Evolutionary conservation across 164 flowering plant genomes (phyloP), one percentile per base, ranked within the genome.

Genomic region (Annona squamosa): DNA sequence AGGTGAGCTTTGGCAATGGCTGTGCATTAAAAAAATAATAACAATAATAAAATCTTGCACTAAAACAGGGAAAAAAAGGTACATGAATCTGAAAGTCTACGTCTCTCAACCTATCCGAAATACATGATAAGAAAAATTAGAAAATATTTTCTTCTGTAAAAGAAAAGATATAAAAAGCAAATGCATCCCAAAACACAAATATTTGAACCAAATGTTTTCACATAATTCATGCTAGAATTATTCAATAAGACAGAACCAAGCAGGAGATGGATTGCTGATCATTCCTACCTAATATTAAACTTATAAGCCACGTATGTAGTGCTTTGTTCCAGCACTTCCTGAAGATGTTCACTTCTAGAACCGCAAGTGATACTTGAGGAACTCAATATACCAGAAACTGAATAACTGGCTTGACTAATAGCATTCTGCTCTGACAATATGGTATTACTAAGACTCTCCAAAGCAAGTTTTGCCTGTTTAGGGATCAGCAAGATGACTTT

Each of bases 321-420:
- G 73, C 69, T 75, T 63, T 74, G 86, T 71, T 87, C 80, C 10
- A 92, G 62, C 46, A 91, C 79, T 62, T 87, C 92, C 74, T 75
- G 78, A 72, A 94, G 91, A 77, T 84, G 85, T 72, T 83, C 87
- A 71, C 87, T 79, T 73, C 90, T 85, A 42, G 89, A 87, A 41
- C 86, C 77, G 71, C 75, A 71, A 4, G 76, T 78, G 72, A 76
- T 76, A 78, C 82, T 78, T 4, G 93, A 88, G 61, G 97, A 89
- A 79, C 86, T 84, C 77, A 92, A 77, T 82, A 94, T 74, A 76
- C 88, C 90, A 71, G 90, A 84, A 79, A 90, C 97, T 65, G 96
- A 61, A 77, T 91, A 86, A 76, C 87, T 78, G 69, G 80, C 82
- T 48, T 83, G 86, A n/a, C 74, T 80, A 62, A 88, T 44, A 37